phyloP scores from a whole-genome alignment of 176 grass and related monocot species.

The Triticum dicoccoides region DNA sequence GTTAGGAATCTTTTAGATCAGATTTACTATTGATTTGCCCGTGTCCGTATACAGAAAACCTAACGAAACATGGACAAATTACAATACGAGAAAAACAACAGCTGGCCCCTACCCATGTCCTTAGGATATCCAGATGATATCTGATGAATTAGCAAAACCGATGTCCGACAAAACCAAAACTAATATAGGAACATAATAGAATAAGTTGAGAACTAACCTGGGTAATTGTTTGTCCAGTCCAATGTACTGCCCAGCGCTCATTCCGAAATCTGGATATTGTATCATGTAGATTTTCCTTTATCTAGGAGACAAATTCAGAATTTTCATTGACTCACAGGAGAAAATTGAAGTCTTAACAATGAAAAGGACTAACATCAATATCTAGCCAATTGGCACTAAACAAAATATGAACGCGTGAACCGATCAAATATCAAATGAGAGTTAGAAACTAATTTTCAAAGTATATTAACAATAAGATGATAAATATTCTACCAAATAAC shows the following conservation, averaged over 20 bases:
- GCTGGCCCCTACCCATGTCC: background rate
- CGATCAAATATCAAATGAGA: background rate
- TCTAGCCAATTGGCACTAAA: constrained; percentile 6
- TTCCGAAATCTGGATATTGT: constrained; percentile 43
- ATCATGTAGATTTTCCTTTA: constrained; percentile 39
- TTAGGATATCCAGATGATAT: background rate
- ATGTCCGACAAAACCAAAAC: background rate
- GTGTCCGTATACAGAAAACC: background rate
- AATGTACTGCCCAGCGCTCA: constrained; percentile 63
- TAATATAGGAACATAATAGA: background rate
- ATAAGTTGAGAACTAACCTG: constrained; percentile 50
- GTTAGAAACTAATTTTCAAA: background rate
- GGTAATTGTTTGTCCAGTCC: constrained; percentile 77
- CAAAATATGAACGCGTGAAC: background rate
- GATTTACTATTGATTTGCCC: background rate
- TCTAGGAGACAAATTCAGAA: constrained; percentile 28
- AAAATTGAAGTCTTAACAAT: background rate
- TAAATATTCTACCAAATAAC: background rate
- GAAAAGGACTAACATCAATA: background rate
- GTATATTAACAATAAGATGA: background rate
- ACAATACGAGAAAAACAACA: background rate
- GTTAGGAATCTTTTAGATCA: background rate
- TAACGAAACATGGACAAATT: background rate
- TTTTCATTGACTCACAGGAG: background rate
- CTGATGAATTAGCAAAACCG: background rate